Evolutionary conservation across 164 flowering plant species (phyloP).

Genomic region (Kalanchoe fedtschenkoi): DNA sequence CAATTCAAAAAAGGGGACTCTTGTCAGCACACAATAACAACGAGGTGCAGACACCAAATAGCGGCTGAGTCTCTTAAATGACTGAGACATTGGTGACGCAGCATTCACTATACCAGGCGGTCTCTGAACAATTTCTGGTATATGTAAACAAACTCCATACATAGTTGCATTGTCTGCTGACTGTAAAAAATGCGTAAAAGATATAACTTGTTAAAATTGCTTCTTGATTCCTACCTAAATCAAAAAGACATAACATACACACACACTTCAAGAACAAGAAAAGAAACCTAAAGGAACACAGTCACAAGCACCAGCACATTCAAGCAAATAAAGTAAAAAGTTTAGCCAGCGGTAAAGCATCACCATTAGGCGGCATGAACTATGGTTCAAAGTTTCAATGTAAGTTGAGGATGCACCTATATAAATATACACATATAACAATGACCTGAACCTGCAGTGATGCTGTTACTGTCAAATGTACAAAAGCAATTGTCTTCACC

Average conservation of each 20-base stretch:
- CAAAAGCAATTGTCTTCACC: too few relatives aligned
- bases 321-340: too few relatives aligned
- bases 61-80: slow-evolving; percentile 38
- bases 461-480: too few relatives aligned
- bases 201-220: not conserved
- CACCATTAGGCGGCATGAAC: too few relatives aligned
- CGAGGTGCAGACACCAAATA: slow-evolving; percentile 93
- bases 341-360: too few relatives aligned
- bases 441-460: too few relatives aligned
- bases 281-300: too few relatives aligned
- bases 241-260: not conserved
- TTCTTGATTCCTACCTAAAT: not conserved
- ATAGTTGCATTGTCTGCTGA: slow-evolving; percentile 77
- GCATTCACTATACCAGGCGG: slow-evolving; percentile 54
- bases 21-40: slow-evolving; percentile 84
- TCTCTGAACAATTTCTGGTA: slow-evolving; percentile 82
- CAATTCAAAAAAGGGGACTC: slow-evolving; percentile 87
- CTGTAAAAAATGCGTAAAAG: slow-evolving; percentile 24
- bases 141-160: slow-evolving; percentile 90
- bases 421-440: too few relatives aligned
- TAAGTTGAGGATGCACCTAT: too few relatives aligned
- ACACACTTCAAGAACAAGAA: too few relatives aligned
- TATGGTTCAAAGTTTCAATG: too few relatives aligned
- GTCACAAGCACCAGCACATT: too few relatives aligned
- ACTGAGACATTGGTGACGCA: slow-evolving; percentile 40